Evolutionary conservation across 73 alveolate genomes (phyloP).

Genomic region (Paramecium biaurelia): DNA sequence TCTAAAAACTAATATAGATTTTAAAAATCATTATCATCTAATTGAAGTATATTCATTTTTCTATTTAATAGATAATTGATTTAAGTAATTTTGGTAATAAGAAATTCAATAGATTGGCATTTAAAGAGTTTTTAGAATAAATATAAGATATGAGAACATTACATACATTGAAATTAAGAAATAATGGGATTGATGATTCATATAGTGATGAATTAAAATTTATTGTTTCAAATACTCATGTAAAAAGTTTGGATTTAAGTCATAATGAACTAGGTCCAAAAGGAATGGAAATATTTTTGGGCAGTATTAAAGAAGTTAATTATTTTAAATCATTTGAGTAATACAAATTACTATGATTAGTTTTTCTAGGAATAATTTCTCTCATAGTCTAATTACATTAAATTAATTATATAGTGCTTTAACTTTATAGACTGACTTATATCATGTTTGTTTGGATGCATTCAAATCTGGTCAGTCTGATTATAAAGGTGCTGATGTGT

Average conservation of each 20-base stretch:
- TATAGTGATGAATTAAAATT: slow-evolving; percentile 21
- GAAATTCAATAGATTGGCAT: background rate
- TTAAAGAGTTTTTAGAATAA: slow-evolving; percentile 1
- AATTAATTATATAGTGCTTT: background rate
- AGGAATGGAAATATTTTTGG: slow-evolving; percentile 11
- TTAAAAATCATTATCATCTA: slow-evolving; percentile 33
- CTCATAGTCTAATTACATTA: background rate
- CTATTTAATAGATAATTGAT: background rate
- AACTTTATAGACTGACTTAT: background rate
- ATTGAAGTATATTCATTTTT: background rate
- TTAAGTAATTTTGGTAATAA: background rate
- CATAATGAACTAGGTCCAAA: slow-evolving; percentile 33
- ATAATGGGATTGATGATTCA: slow-evolving; percentile 51
- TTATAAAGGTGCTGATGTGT: background rate
- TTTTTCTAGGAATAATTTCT: slow-evolving; percentile 20
- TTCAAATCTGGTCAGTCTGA: background rate
- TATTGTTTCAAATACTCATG: background rate
- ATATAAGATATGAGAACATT: slow-evolving; percentile 42
- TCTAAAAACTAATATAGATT: background rate
- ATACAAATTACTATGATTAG: background rate
- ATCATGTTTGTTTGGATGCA: slow-evolving; percentile 28
- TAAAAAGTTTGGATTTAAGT: slow-evolving; percentile 28
- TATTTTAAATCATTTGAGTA: slow-evolving; percentile 41
- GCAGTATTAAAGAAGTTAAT: background rate
- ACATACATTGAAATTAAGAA: slow-evolving; percentile 22